phyloP scores from a whole-genome alignment of 2,329 filamentous ascomycete species.

The Colletotrichum sp. region DNA sequence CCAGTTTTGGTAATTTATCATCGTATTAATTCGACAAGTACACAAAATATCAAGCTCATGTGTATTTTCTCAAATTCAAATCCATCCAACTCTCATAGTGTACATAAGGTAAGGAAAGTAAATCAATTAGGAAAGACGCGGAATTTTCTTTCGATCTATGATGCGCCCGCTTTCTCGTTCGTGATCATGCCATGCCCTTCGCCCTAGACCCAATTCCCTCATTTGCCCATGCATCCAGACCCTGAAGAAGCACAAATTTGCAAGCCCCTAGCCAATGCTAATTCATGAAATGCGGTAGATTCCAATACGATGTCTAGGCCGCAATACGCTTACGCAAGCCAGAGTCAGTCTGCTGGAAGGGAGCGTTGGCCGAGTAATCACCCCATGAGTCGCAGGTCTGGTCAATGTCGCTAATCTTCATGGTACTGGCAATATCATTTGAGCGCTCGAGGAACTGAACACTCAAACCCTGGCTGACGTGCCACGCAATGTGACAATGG shows the following conservation, averaged over 20 bases:
- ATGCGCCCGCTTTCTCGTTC: constrained; percentile 1
- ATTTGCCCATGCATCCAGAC: neutral
- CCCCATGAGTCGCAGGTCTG: neutral
- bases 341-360: neutral
- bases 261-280: neutral
- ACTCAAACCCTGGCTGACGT: constrained; percentile 51
- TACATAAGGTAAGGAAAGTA: neutral
- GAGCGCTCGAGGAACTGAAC: constrained; percentile 54
- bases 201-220: neutral
- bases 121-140: neutral
- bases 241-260: neutral
- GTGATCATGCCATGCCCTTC: neutral
- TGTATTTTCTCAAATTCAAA: neutral
- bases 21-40: neutral
- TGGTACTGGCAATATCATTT: constrained; percentile 13
- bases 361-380: neutral
- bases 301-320: neutral
- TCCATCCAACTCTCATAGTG: neutral
- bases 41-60: neutral
- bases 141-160: constrained; percentile 1
- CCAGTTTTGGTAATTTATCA: neutral
- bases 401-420: constrained; percentile 2
- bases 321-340: neutral
- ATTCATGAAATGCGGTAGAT: neutral
- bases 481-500: constrained; percentile 56